Conservation (phyloP, 2,329 filamentous ascomycete genomes). For the Verruconis gallopava region DNA sequence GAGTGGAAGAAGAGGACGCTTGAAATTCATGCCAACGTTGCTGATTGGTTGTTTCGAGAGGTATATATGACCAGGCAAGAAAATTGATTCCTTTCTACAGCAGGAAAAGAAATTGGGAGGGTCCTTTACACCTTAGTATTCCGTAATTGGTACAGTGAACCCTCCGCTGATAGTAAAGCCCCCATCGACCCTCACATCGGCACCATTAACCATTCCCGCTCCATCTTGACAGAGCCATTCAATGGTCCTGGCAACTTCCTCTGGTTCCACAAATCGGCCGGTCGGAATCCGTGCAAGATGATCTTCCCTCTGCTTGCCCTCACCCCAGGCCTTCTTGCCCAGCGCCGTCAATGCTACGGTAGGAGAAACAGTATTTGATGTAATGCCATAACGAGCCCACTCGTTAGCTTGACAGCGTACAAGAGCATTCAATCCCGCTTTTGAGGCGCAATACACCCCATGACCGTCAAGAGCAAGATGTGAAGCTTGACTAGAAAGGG, state of each 20-base stretch:
- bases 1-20: not conserved
- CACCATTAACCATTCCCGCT: not conserved
- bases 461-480: conserved; percentile 33
- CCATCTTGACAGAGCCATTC: not conserved
- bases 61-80: too few species aligned
- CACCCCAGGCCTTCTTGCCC: conserved; percentile 26
- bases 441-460: conserved; percentile 42
- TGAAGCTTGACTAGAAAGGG: conserved; percentile 43
- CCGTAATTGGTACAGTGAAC: too few species aligned
- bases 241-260: not conserved
- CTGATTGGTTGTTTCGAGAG: not conserved
- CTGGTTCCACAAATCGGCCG: not conserved
- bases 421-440: conserved; percentile 47
- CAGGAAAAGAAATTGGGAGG: too few species aligned
- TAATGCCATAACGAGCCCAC: conserved; percentile 42
- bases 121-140: too few species aligned
- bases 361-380: conserved; percentile 48
- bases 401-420: conserved; percentile 48
- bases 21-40: not conserved
- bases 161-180: not conserved
- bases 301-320: conserved; percentile 15
- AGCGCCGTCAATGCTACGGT: conserved; percentile 35
- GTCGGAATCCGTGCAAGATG: not conserved
- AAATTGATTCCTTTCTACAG: too few species aligned
- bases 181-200: not conserved